Percentiles rank a stretch among this genome's conserved stretches.
phyloP scores from a whole-genome alignment of 106 monocot species.

The Dendrobium huoshanense region DNA sequence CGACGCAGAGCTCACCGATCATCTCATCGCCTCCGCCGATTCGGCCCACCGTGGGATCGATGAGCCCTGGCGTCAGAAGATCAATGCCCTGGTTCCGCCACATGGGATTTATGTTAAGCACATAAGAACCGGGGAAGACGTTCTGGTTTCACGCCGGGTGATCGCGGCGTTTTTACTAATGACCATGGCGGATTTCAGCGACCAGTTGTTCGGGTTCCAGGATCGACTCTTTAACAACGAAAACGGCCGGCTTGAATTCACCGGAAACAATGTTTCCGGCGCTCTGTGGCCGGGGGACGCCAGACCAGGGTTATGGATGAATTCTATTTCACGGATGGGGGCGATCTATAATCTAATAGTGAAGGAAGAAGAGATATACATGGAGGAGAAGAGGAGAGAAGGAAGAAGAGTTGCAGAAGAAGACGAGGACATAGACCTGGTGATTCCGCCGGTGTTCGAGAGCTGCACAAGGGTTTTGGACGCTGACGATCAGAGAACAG shows the following conservation, averaged over 20 bases:
- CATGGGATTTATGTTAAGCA: conserved; percentile 54
- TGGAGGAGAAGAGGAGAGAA: conserved; percentile 17
- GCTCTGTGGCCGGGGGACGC: conserved; percentile 73
- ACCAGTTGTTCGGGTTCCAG: conserved; percentile 69
- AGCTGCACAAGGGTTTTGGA: conserved; percentile 51
- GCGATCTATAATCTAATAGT: conserved; percentile 59
- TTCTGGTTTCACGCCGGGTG: conserved; percentile 48
- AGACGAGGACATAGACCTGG: conserved; percentile 65
- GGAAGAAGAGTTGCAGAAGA: not conserved
- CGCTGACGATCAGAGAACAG: conserved; percentile 47
- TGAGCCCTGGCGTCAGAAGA: conserved; percentile 50
- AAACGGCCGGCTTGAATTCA: conserved; percentile 54
- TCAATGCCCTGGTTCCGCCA: conserved; percentile 38
- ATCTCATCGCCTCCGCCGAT: conserved; percentile 40
- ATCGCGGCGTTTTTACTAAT: conserved; percentile 55
- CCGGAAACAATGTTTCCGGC: conserved; percentile 24
- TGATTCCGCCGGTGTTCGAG: conserved; percentile 76
- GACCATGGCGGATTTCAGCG: conserved; percentile 90
- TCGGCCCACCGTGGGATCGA: conserved; percentile 12
- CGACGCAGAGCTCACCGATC: conserved; percentile 45
- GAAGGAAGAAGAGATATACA: conserved; percentile 63
- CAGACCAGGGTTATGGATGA: conserved; percentile 71
- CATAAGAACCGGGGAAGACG: conserved; percentile 72
- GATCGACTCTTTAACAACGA: conserved; percentile 64
- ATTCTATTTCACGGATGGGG: conserved; percentile 69